A percentile compares a stretch with the other conserved stretches of the same genome.
Conservation (phyloP, 306 rosid species). For the Cicer cuneatum region DNA sequence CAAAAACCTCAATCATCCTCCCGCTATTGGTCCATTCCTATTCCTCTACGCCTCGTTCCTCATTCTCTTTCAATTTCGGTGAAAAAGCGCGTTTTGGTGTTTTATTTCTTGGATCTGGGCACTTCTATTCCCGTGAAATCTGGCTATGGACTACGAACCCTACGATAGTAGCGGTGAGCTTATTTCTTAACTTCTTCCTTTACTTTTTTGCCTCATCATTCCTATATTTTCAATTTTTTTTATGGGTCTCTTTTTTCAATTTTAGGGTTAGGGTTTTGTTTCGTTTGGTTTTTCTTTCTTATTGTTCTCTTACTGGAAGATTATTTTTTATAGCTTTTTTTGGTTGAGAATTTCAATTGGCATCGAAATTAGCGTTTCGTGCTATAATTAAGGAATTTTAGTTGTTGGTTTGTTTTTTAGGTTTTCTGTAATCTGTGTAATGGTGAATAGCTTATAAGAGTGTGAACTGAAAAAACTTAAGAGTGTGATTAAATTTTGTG, state of each 20-base stretch:
- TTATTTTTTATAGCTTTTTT: slow-evolving; percentile 5
- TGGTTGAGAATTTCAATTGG: slow-evolving; percentile 27
- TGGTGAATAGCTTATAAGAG: background rate
- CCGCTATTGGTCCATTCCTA: background rate
- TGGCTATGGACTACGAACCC: slow-evolving; percentile 96
- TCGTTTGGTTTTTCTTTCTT: background rate
- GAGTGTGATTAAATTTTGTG: background rate
- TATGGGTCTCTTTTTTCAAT: slow-evolving; percentile 9
- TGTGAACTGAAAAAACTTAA: background rate
- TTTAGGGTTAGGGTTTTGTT: slow-evolving; percentile 47
- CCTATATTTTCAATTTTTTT: slow-evolving; percentile 33
- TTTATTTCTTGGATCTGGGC: slow-evolving; percentile 7
- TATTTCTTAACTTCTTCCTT: slow-evolving; percentile 35
- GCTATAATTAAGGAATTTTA: slow-evolving; percentile 26
- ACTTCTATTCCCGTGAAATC: slow-evolving; percentile 45
- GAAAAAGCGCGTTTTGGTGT: background rate
- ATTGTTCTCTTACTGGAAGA: background rate
- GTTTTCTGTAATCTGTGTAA: slow-evolving; percentile 6
- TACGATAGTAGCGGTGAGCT: slow-evolving; percentile 92
- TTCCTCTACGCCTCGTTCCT: background rate
- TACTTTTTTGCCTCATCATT: slow-evolving; percentile 1
- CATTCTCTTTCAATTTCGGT: slow-evolving; percentile 32
- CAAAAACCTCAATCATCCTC: slow-evolving; percentile 9
- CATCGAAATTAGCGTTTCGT: slow-evolving; percentile 26
- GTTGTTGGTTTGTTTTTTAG: background rate